Evolutionary conservation across 805 yeast genomes (phyloP), one percentile per base, ranked within the genome.

Genomic region (Metschnikowia proteae): DNA sequence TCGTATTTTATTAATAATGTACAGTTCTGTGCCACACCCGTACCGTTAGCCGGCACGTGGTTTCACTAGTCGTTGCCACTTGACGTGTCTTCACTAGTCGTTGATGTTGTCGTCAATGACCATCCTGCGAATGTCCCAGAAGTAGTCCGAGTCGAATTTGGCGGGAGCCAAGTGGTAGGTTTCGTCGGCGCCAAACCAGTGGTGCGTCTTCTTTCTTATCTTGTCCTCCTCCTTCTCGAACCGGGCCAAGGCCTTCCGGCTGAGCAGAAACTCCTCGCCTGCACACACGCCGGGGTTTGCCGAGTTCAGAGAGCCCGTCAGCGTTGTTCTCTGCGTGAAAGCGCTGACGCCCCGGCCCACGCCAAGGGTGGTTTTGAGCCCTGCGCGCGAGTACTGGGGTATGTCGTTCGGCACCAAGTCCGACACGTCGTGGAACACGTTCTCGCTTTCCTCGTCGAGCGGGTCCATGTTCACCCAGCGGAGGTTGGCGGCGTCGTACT

Each of bases 391-490:
- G 47, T 53, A 39, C 43, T 53, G 57, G 4, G 56, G 54, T 8
- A 51, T 48, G 33, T 56, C 58, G 13, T 56, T 61, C 4, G 56
- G 62, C 38, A 71, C 62, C 28, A 57, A 53, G 53, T 79, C 83
- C 6, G 79, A 80, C 44, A 80, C 64, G 38, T 74, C 81, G 35
- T 68, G 74, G 53, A 82, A 79, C 3, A 81, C 78, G 34, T 60
- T 46, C 30, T 64, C 67, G 27, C 58, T 66, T 25, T 52, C 50
- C 37, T 69, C 67, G 4, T 74, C 76, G 1, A 61, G 61, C 31
- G 62, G 61, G 30, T 64, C 67, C 38, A 75, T 52, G 53, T 76
- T 79, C n/a, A 81, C 71, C 88, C 88, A 83, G 50, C 80, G 61
- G 61, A 81, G 61, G 34, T 76, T 75, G 28, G 75, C 78, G 7